Conservation (phyloP, 306 rosid species). For the Malus asiatica region DNA sequence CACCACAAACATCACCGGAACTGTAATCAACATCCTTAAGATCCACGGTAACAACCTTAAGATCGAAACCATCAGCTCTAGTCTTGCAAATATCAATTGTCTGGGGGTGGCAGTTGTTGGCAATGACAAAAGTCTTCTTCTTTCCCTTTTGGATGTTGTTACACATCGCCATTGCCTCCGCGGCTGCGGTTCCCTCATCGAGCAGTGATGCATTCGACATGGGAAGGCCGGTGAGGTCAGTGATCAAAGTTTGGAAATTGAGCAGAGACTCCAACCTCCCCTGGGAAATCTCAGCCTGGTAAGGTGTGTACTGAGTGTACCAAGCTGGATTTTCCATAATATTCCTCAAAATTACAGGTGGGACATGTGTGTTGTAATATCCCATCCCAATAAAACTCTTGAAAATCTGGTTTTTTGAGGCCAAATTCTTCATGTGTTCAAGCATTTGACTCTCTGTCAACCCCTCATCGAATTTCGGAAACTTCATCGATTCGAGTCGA, state of each 20-base stretch:
- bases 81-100: slow-evolving; percentile 83
- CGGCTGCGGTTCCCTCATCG: slow-evolving; percentile 98
- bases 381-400: slow-evolving; percentile 93
- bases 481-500: slow-evolving; percentile 56
- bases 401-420: slow-evolving; percentile 70
- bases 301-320: slow-evolving; percentile 98
- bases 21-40: slow-evolving; percentile 73
- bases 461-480: slow-evolving; percentile 75
- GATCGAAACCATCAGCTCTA: slow-evolving; percentile 87
- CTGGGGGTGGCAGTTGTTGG: slow-evolving; percentile 86
- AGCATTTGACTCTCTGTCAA: slow-evolving; percentile 86
- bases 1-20: slow-evolving; percentile 94
- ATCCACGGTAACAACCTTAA: slow-evolving; percentile 57
- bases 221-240: slow-evolving; percentile 92
- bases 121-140: slow-evolving; percentile 85
- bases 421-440: slow-evolving; percentile 74
- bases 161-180: slow-evolving; percentile 99
- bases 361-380: slow-evolving; percentile 82
- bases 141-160: slow-evolving; percentile 77
- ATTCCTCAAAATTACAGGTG: slow-evolving; percentile 92
- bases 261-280: slow-evolving; percentile 90
- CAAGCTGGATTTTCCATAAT: slow-evolving; percentile 97
- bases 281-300: slow-evolving; percentile 98
- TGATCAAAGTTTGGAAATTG: slow-evolving; percentile 75
- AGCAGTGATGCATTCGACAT: slow-evolving; percentile 99